Base-by-base conservation (phyloP, 805 yeast genomes). In the Saturnispora gosingensis region DNA sequence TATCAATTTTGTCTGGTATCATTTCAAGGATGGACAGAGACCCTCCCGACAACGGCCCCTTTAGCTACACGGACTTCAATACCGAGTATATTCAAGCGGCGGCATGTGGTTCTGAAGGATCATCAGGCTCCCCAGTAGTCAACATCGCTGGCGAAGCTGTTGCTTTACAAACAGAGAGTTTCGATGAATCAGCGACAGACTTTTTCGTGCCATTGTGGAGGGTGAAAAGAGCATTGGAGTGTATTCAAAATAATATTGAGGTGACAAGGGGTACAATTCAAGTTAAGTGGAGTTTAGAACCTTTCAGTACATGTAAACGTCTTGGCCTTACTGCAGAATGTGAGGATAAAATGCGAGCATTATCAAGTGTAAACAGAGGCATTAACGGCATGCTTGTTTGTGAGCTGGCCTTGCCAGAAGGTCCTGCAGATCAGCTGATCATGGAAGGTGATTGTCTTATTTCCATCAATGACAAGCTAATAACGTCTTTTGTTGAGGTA, bases 41-140 rank as follows among this genome's bases (percentile, higher is more conserved):
- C 64, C 93, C 97, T 5, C 97, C 97, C 2, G 95, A 87, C 57
- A 90, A 90, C 61, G 97, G 97, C 46, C 81, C 81, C 25, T 71
- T 85, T 62, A 83, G 95, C 15, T 90, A 89, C 67, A 88, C 86
- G 63, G 97, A 89, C 71, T 89, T 88, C 75, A 88, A 89, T 65
- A 88, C 96, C 1, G 96, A 87, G 66, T 89, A 89, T 67, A 87
- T 89, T 51, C 96, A 89, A 69, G 97, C 97, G 1, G 97, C 97
- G 5, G 97, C 97, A 1, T 80, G 89, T 54, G 96, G 97, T 0
- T 84, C 95, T n/a, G 97, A 97, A 30, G 97, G 97, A 2, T 88
- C 96, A 3, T 83, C 93, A 46, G 97, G 97, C 7, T 88, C 96
- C 3, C 97, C 97, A 0, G 97, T 90, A 15, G 95, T 90, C 2